Percentiles rank a stretch among this genome's conserved stretches.
phyloP scores from a whole-genome alignment of 257 asterid species.

The Striga asiatica region DNA sequence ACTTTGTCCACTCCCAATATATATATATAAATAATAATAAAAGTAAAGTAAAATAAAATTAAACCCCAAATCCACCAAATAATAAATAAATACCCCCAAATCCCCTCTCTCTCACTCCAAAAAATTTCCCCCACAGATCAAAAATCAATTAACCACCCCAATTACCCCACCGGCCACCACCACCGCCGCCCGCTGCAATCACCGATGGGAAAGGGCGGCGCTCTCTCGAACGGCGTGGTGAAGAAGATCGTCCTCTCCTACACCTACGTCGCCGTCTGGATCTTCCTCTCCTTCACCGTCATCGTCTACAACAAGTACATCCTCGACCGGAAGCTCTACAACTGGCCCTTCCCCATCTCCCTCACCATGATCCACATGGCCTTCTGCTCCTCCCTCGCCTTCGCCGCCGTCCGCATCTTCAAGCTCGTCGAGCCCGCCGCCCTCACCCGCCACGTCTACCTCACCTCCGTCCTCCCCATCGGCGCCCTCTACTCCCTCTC shows the following conservation, averaged over 20 bases:
- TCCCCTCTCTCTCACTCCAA: neutral
- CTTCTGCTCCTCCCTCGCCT: slow-evolving; percentile 62
- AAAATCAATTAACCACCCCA: too few relatives aligned
- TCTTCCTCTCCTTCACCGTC: slow-evolving; percentile 65
- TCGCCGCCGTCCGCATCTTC: slow-evolving; percentile 48
- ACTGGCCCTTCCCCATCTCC: slow-evolving; percentile 72
- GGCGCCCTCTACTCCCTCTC: slow-evolving; percentile 64
- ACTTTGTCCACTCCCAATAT: too few relatives aligned
- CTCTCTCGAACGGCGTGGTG: slow-evolving; percentile 44
- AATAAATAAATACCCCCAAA: neutral
- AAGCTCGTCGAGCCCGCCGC: slow-evolving; percentile 54
- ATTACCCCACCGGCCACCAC: too few relatives aligned
- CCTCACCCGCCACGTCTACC: slow-evolving; percentile 42
- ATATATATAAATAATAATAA: too few relatives aligned
- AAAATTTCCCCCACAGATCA: neutral
- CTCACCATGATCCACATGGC: slow-evolving; percentile 79
- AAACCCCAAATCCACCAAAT: too few relatives aligned
- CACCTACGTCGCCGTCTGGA: slow-evolving; percentile 57
- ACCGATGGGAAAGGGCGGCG: slow-evolving; percentile 46
- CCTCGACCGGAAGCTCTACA: slow-evolving; percentile 58
- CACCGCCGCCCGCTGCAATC: slow-evolving; percentile 13
- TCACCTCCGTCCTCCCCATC: slow-evolving; percentile 62
- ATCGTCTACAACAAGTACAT: slow-evolving; percentile 73
- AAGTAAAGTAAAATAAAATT: too few relatives aligned
- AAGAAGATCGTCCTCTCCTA: slow-evolving; percentile 53